Percentiles rank a stretch among this genome's conserved stretches.
These are phyloP conservation scores for Ceratocystis smalleyi DNA, from an alignment of 2,329 filamentous ascomycete species.

Conservation along the genomic window DNA sequence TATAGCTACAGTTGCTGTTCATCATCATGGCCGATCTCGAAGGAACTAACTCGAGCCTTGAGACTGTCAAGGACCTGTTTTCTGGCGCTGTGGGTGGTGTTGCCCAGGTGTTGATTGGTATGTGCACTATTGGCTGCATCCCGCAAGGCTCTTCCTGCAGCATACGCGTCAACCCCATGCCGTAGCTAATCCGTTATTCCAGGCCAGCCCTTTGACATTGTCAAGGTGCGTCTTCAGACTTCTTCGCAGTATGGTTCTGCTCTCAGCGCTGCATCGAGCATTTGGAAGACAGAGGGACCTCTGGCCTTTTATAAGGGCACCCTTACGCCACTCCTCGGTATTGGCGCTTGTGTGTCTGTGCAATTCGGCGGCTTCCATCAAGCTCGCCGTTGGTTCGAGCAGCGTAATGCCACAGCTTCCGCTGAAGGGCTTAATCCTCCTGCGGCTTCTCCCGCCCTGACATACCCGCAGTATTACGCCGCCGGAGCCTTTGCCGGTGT, in stretches of 20 bases:
- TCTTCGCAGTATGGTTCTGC: slow-evolving; percentile 67
- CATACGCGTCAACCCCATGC: neutral
- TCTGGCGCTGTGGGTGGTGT: slow-evolving; percentile 82
- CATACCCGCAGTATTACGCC: slow-evolving; percentile 75
- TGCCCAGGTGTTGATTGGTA: slow-evolving; percentile 86
- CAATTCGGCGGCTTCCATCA: slow-evolving; percentile 97
- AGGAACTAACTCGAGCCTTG: slow-evolving; percentile 26
- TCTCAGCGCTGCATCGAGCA: slow-evolving; percentile 62
- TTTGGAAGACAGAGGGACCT: slow-evolving; percentile 76
- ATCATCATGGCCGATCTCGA: slow-evolving; percentile 13
- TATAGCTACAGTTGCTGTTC: too few relatives aligned
- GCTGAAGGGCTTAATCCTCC: slow-evolving; percentile 24
- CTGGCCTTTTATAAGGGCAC: slow-evolving; percentile 98
- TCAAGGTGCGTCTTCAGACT: slow-evolving; percentile 95
- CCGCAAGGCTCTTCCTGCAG: slow-evolving; percentile 3
- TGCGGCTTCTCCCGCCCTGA: slow-evolving; percentile 40
- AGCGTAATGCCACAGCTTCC: slow-evolving; percentile 41
- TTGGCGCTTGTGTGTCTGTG: slow-evolving; percentile 93
- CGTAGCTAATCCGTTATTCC: slow-evolving; percentile 5
- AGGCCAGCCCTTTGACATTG: slow-evolving; percentile 71
- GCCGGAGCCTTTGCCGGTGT: slow-evolving; percentile 86
- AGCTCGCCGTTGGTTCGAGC: slow-evolving; percentile 73
- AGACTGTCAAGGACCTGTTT: slow-evolving; percentile 76
- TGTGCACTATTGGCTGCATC: slow-evolving; percentile 24
- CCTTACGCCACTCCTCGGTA: slow-evolving; percentile 82